Evolutionary conservation across 495 filamentous ascomycete genomes (phyloP).

Genomic region (Halenospora varia): DNA sequence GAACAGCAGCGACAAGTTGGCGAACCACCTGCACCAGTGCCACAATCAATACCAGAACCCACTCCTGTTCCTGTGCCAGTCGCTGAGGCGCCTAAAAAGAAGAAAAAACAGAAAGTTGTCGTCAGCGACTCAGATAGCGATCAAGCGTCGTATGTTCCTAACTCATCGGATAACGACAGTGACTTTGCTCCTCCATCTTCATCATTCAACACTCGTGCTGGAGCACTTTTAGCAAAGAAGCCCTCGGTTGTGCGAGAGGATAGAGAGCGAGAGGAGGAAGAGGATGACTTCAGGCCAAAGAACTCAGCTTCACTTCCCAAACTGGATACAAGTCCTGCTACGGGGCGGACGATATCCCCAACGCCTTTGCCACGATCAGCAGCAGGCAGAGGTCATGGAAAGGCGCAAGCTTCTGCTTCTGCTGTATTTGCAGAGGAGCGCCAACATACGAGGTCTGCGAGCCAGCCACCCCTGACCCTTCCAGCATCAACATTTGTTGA

Average conservation of each 20-base stretch:
- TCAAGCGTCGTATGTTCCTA: constrained; percentile 16
- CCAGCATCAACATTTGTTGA: constrained; percentile 7
- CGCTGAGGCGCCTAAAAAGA: constrained; percentile 2
- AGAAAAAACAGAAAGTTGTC: constrained; percentile 17
- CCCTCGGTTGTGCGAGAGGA: constrained; percentile 62
- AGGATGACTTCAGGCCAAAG: constrained; percentile 18
- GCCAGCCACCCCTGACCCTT: constrained; percentile 20
- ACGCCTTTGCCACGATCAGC: constrained; percentile 15
- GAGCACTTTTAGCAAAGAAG: constrained; percentile 40
- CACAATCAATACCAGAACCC: background rate
- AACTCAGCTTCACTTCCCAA: background rate
- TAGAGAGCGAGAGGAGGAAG: constrained; percentile 42
- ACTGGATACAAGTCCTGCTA: constrained; percentile 3
- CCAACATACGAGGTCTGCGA: constrained; percentile 23
- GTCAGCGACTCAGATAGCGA: constrained; percentile 20
- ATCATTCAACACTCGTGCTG: constrained; percentile 12
- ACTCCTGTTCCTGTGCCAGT: background rate
- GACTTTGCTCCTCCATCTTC: constrained; percentile 13
- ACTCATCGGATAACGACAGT: constrained; percentile 25
- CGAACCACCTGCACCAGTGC: background rate
- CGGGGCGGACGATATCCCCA: constrained; percentile 15
- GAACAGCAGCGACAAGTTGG: background rate
- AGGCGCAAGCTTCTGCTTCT: constrained; percentile 14
- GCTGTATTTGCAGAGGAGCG: constrained; percentile 12
- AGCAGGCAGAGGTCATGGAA: constrained; percentile 19